Evolutionary conservation across 2,329 filamentous ascomycete genomes (phyloP), one percentile per base, ranked within the genome.

Genomic region (Xylaria arbuscula): DNA sequence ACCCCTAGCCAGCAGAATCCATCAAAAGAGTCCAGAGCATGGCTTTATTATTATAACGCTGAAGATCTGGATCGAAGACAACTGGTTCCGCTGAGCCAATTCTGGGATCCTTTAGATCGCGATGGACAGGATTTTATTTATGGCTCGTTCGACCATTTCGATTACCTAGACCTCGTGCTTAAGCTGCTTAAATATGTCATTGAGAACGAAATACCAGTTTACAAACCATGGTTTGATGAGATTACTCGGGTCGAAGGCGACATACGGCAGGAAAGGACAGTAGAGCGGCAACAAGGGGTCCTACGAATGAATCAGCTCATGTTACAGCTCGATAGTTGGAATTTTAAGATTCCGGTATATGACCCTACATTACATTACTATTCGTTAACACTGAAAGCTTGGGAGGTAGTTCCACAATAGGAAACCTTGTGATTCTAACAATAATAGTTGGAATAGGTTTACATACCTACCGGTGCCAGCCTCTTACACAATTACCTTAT

Each of bases 181-280:
- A 53, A 51, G 5, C 2, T 65, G 5, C 8, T 67, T 22, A 17
- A 15, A 2, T 3, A 24, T n/a, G 65, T 22, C 8, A 32, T 34
- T 2, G 3, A 58, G 1, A 8, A 2, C 0, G 34, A 28, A 10
- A 13, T 6, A 2, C 13, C 2, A 0, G 3, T 67, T 19, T 61
- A 53, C 13, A 63, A 13, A 28, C 57, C 64, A 6, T 71, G 69
- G 69, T 22, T 71, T 1, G 1, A 40, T 2, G 69, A 69, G 47
- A 63, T 71, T 34, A 8, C 47, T 9, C 67, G 67, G 3, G 48
- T 67, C 19, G 69, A 69, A n/a, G 6, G 1, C 1, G 24, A 19
- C 0, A 34, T 70, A 32, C 66, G 66, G 7, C 8, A 15, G 7
- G 17, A 32, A 11, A 42, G 66, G 15, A 11, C 1, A 15, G 5